Conservation (phyloP, 2,329 filamentous ascomycete genomes). For the Fusarium sp. region DNA sequence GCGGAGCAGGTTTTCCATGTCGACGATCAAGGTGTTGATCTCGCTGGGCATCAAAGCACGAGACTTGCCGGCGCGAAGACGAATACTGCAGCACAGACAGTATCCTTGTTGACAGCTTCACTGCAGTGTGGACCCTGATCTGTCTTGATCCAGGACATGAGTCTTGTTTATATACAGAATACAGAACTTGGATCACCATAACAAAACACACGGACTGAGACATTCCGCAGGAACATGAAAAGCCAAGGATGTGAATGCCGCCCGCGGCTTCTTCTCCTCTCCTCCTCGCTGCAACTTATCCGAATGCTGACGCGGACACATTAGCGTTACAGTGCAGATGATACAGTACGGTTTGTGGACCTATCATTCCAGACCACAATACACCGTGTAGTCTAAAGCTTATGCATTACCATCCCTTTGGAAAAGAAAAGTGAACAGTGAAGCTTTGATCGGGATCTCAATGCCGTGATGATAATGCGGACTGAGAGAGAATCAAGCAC, state of each 20-base stretch:
- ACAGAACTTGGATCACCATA: not conserved
- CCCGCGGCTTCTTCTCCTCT: no score
- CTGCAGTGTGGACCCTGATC: not conserved
- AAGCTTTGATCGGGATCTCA: not conserved
- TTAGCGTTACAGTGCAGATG: constrained; percentile 12
- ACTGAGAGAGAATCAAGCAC: not conserved
- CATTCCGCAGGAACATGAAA: constrained; percentile 9
- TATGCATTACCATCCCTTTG: not conserved
- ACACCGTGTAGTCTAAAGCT: not conserved
- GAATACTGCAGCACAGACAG: not conserved
- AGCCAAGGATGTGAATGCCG: not conserved
- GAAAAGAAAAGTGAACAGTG: not conserved
- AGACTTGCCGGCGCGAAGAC: not conserved
- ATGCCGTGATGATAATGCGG: not conserved
- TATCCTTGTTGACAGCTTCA: not conserved
- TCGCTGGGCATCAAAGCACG: not conserved
- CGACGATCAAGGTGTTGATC: not conserved
- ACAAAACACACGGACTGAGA: not conserved
- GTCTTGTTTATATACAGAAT: not conserved
- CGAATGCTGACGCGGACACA: constrained; percentile 17
- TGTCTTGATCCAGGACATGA: not conserved
- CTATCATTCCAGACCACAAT: constrained; percentile 4
- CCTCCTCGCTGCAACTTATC: not conserved
- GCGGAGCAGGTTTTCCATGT: not conserved
- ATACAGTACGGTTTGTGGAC: not conserved